phyloP scores from a whole-genome alignment of 192 early-diverging fungal genomes.

The Coemansia sp. region DNA sequence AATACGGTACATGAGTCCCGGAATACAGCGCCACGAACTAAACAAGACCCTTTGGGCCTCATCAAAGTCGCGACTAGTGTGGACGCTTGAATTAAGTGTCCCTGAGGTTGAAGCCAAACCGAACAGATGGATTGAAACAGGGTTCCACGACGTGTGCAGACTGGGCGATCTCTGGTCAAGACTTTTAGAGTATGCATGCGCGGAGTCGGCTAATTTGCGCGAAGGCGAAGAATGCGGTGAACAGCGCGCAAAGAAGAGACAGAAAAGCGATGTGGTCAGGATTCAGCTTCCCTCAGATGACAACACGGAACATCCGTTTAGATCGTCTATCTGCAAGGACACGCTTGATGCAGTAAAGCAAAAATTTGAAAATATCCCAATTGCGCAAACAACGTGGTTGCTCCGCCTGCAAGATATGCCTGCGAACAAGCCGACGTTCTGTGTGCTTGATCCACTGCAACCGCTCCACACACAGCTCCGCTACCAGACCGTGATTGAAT shows the following conservation, averaged over 20 bases:
- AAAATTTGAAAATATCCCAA: constrained; percentile 4
- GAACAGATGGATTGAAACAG: constrained; percentile 25
- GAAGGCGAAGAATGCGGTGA: constrained; percentile 1
- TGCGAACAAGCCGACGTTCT: constrained; percentile 54
- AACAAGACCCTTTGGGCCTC: constrained; percentile 37
- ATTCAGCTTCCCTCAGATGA: constrained; percentile 45
- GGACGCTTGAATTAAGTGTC: constrained; percentile 28
- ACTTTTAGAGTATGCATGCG: constrained; percentile 5
- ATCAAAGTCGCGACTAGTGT: constrained; percentile 30
- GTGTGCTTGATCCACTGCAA: constrained; percentile 31
- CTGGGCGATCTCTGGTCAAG: constrained; percentile 30
- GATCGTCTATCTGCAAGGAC: constrained; percentile 15
- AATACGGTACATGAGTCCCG: constrained; percentile 42
- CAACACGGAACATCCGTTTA: constrained; percentile 44
- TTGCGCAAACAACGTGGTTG: constrained; percentile 13
- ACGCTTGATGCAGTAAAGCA: not conserved
- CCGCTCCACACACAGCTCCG: constrained; percentile 49
- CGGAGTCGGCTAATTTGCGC: not conserved
- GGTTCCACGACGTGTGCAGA: constrained; percentile 39
- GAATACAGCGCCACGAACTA: constrained; percentile 28
- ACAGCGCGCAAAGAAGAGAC: constrained; percentile 15
- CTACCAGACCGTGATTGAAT: constrained; percentile 56
- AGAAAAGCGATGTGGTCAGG: constrained; percentile 3
- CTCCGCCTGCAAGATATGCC: constrained; percentile 29
- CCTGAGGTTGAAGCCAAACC: constrained; percentile 14